Evolutionary conservation across 192 early-diverging fungal genomes (phyloP).

Genomic region (Coemansia umbellata): DNA sequence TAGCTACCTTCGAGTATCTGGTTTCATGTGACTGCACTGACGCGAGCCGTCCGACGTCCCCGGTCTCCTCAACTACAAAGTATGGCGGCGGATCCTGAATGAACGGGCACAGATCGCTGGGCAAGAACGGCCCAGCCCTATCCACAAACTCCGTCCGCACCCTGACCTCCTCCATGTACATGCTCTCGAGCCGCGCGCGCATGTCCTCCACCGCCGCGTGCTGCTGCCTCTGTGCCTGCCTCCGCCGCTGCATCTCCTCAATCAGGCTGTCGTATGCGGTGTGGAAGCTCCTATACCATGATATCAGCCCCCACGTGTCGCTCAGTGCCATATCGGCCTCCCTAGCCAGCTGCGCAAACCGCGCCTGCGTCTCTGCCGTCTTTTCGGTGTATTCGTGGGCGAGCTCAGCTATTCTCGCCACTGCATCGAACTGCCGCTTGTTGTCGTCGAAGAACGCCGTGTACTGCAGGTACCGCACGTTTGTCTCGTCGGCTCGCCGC

Average conservation of each 20-base stretch:
- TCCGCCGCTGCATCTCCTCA: constrained; percentile 41
- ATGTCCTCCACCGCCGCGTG: constrained; percentile 38
- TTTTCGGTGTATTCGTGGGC: constrained; percentile 8
- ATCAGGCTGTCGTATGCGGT: constrained; percentile 46
- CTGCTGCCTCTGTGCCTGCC: constrained; percentile 31
- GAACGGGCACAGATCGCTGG: constrained; percentile 52
- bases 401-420: constrained; percentile 14
- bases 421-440: constrained; percentile 13
- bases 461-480: constrained; percentile 41
- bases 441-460: constrained; percentile 38
- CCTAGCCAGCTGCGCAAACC: constrained; percentile 5
- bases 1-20: constrained; percentile 16
- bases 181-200: constrained; percentile 29
- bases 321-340: constrained; percentile 25
- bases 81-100: constrained; percentile 48
- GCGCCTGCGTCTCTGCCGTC: constrained; percentile 14
- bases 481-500: constrained; percentile 36
- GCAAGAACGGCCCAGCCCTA: constrained; percentile 34
- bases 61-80: constrained; percentile 40
- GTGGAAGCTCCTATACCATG: constrained; percentile 49
- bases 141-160: constrained; percentile 36
- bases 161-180: constrained; percentile 34
- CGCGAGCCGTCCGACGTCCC: constrained; percentile 23
- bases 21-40: constrained; percentile 51
- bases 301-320: constrained; percentile 42